These are phyloP conservation scores for Osmanthus fragrans DNA, from an alignment of 257 asterid species.

Conservation along the genomic window DNA sequence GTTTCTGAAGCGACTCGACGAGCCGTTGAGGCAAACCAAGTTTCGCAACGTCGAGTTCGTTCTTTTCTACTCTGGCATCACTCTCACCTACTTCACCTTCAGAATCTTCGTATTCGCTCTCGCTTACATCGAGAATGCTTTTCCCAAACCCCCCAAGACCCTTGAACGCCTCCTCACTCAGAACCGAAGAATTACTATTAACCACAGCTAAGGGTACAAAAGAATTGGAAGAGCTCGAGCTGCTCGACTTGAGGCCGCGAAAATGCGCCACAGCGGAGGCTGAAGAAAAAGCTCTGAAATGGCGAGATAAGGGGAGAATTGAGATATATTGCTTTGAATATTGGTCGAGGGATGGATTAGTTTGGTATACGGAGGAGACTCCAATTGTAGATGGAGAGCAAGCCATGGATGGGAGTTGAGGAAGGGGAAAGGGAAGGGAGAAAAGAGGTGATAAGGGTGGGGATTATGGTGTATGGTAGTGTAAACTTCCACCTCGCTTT, in stretches of 20 bases:
- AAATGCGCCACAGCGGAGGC: background rate
- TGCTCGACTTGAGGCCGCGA: conserved; percentile 9
- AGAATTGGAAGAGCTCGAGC: conserved; percentile 19
- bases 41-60: conserved; percentile 62
- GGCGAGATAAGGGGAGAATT: conserved; percentile 44
- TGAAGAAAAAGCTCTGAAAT: conserved; percentile 37
- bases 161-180: conserved; percentile 58
- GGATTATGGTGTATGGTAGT: conserved; percentile 38
- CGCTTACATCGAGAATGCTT: conserved; percentile 44
- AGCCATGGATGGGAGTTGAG: conserved; percentile 42
- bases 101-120: conserved; percentile 42
- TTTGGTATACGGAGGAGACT: conserved; percentile 58
- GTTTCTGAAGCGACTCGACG: conserved; percentile 65
- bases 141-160: conserved; percentile 63
- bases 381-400: conserved; percentile 56
- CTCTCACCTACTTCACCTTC: conserved; percentile 34
- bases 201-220: conserved; percentile 49
- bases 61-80: conserved; percentile 28
- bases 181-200: conserved; percentile 45
- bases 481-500: conserved; percentile 49
- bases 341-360: conserved; percentile 46
- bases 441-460: conserved; percentile 23
- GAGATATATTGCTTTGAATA: conserved; percentile 41
- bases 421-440: background rate
- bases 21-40: conserved; percentile 79